Evolutionary conservation across 371 early-diverging fungal species (phyloP), one percentile per base, ranked within the genome.

Genomic region (Syncephalastrum contaminatum): DNA sequence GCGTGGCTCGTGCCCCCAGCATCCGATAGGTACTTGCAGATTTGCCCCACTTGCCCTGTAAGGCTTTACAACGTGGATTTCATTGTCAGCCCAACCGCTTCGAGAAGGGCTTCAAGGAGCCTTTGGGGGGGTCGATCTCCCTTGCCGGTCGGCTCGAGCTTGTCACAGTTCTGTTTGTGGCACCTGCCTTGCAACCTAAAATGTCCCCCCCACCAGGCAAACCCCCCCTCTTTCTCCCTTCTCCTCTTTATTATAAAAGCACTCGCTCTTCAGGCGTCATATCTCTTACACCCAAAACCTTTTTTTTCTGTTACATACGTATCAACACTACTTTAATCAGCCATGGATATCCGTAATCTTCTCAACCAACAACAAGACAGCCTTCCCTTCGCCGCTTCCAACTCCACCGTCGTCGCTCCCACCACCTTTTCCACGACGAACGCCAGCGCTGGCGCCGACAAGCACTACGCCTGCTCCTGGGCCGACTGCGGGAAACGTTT

Each of bases 401-500:
- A 20, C 12, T 20, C 52, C 14, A 43, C 41, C 15, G 19, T 40
- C 39, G 12, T 50, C 13, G 42, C 54, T 24, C 30, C 53, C 25
- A 36, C 47, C 24, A 45, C 44, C n/a, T 30, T 43, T 14, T 4
- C 39, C 36, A 19, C 43, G 20, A 42, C 27, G 43, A 27, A n/a
- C 67, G 51, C 59, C 36, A 56, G 36, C 49, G 45, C 24, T 36
- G 63, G 46, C 51, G 40, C 53, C 36, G 72, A 72, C 50, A 79
- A 76, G 56, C 84, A 83, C 5, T 87, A 83, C 64, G 62, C 64
- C 48, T 91, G 91, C 43, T 48, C 59, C 12, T 89, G 88, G 87
- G 57, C 60, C 45, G 73, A 79, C 42, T 91, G 91, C 66, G 62
- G 64, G 55, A 88, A 88, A 66, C 75, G 81, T n/a, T 91, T 91